phyloP scores from a whole-genome alignment of 2,329 filamentous ascomycete species.

The Hymenoscyphus infarciens region DNA sequence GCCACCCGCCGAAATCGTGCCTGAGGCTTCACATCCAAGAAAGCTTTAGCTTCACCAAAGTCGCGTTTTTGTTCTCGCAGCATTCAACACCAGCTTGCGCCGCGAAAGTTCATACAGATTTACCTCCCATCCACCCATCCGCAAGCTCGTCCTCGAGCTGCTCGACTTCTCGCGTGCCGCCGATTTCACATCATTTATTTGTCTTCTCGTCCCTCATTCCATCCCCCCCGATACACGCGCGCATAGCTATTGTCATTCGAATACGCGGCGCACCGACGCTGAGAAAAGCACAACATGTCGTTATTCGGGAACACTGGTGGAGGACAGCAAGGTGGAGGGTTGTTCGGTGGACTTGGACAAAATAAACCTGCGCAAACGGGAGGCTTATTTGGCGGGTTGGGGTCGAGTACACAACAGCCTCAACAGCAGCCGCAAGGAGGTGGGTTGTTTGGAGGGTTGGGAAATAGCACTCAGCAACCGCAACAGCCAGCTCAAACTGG shows the following conservation, averaged over 20 bases:
- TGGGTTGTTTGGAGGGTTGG: slow-evolving; percentile 41
- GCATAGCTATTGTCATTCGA: not conserved
- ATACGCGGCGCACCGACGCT: slow-evolving; percentile 1
- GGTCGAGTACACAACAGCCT: slow-evolving; percentile 22
- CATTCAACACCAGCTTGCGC: not conserved
- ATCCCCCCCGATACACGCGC: not conserved
- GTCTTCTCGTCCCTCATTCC: not conserved
- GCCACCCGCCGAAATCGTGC: not conserved
- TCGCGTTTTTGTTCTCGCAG: slow-evolving; percentile 3
- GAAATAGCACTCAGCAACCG: slow-evolving; percentile 25
- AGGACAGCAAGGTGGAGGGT: slow-evolving; percentile 9
- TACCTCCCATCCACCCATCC: not conserved
- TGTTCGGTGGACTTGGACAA: slow-evolving; percentile 25
- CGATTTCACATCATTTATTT: not conserved
- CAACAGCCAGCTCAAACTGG: slow-evolving; percentile 28
- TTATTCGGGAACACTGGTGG: slow-evolving; percentile 20
- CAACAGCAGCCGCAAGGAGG: slow-evolving; percentile 21
- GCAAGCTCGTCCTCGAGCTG: not conserved
- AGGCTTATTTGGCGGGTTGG: slow-evolving; percentile 20
- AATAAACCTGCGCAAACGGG: slow-evolving; percentile 27
- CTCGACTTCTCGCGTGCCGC: not conserved
- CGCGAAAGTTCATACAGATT: not conserved
- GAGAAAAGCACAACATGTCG: slow-evolving; percentile 6
- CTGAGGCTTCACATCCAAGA: not conserved
- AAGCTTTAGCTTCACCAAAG: slow-evolving; percentile 10